These are phyloP conservation scores for Boletus rubescentipes DNA, from an alignment of 768 basidiomycete species.

Conservation along the genomic window DNA sequence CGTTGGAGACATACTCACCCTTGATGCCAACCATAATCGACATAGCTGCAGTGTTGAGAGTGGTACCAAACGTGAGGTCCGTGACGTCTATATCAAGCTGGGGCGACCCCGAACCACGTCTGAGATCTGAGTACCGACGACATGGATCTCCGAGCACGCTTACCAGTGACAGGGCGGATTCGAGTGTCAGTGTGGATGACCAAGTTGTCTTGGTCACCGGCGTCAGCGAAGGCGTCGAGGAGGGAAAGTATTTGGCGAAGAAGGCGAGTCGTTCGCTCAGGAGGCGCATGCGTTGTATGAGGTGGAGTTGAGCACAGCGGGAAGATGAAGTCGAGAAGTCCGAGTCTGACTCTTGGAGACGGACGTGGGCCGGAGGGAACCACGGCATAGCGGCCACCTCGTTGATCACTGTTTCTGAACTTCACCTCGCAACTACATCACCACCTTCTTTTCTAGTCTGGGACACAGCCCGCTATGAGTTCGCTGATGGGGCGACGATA, in stretches of 20 bases:
- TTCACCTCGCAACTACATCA: too few species aligned
- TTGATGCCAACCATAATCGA: conserved; percentile 39
- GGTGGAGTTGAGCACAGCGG: too few species aligned
- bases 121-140: conserved; percentile 26
- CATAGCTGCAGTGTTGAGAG: neutral
- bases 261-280: conserved; percentile 56
- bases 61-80: neutral
- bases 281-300: conserved; percentile 60
- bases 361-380: too few species aligned
- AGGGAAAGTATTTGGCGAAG: conserved; percentile 30
- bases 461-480: neutral
- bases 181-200: conserved; percentile 2
- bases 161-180: conserved; percentile 25
- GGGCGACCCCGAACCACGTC: conserved; percentile 38
- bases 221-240: conserved; percentile 15
- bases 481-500: too few species aligned
- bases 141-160: conserved; percentile 37
- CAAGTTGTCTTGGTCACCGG: neutral
- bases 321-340: too few species aligned
- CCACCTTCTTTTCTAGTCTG: too few species aligned
- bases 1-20: conserved; percentile 45
- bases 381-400: too few species aligned
- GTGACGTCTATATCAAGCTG: conserved; percentile 17
- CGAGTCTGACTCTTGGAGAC: too few species aligned
- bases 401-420: too few species aligned